Conservation (phyloP, 2,329 filamentous ascomycete genomes). For the Fusarium duplospermum region DNA sequence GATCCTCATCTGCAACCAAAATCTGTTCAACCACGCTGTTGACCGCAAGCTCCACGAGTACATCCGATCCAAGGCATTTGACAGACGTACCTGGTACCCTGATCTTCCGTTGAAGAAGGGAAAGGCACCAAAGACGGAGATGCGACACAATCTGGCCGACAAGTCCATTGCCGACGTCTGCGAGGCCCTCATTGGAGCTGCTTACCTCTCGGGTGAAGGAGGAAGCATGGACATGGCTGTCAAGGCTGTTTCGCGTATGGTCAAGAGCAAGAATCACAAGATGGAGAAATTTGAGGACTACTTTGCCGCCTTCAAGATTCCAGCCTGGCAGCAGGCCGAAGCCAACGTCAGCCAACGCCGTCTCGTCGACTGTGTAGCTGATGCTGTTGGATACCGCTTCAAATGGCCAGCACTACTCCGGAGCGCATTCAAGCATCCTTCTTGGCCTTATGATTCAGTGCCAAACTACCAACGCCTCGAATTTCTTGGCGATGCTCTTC, state of each 20-base stretch:
- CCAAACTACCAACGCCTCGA: constrained; percentile 92
- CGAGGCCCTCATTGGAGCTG: constrained; percentile 92
- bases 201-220: constrained; percentile 66
- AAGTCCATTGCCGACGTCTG: constrained; percentile 96
- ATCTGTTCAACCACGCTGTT: constrained; percentile 82
- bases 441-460: constrained; percentile 81
- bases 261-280: constrained; percentile 75
- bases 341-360: constrained; percentile 76
- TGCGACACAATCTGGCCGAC: constrained; percentile 78
- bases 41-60: constrained; percentile 76
- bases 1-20: constrained; percentile 90
- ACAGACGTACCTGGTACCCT: constrained; percentile 89
- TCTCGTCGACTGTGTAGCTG: constrained; percentile 72
- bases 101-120: constrained; percentile 79
- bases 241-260: constrained; percentile 74
- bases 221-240: constrained; percentile 68
- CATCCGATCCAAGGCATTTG: constrained; percentile 86
- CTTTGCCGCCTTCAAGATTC: constrained; percentile 73
- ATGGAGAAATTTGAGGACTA: constrained; percentile 81
- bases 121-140: constrained; percentile 63
- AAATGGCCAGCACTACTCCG: constrained; percentile 79
- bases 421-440: constrained; percentile 90
- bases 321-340: constrained; percentile 74
- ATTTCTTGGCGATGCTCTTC: constrained; percentile 88
- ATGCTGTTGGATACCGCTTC: constrained; percentile 72